Conservation (phyloP, 2,329 filamentous ascomycete genomes). For the Xylaria sp. region DNA sequence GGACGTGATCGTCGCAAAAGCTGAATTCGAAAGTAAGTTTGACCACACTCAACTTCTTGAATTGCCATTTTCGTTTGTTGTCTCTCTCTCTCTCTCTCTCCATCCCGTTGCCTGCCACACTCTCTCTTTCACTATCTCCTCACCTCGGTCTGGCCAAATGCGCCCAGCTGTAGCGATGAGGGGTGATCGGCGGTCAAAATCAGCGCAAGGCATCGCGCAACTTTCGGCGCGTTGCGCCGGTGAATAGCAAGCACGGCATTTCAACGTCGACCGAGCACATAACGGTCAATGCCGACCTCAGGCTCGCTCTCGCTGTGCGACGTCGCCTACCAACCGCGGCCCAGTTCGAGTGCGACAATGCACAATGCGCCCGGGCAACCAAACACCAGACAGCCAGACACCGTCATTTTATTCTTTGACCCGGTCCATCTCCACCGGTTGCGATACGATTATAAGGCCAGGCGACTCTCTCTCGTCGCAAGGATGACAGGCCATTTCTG, state of each 20-base stretch:
- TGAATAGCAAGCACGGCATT: constrained; percentile 6
- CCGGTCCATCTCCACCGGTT: neutral
- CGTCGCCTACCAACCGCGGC: constrained; percentile 5
- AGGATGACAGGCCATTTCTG: neutral
- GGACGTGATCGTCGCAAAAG: constrained; percentile 16
- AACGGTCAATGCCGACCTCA: constrained; percentile 4
- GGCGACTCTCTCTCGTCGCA: neutral
- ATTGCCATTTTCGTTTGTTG: neutral
- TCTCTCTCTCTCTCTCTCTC: neutral
- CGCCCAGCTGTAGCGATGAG: constrained; percentile 14
- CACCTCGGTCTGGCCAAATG: neutral
- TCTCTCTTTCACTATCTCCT: neutral
- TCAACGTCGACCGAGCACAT: constrained; percentile 3
- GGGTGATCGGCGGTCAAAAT: constrained; percentile 9
- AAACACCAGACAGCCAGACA: neutral
- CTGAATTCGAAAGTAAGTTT: constrained; percentile 17
- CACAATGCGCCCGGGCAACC: constrained; percentile 1
- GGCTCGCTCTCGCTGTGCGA: constrained; percentile 5
- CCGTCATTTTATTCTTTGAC: neutral
- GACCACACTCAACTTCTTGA: neutral
- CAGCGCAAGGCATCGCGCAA: constrained; percentile 7
- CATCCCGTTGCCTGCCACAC: neutral
- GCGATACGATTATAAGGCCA: neutral
- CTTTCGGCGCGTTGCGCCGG: constrained; percentile 8
- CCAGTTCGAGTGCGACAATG: constrained; percentile 7